Base-by-base conservation (phyloP, 2,329 filamentous ascomycete species). In the Fusarium sp. region DNA sequence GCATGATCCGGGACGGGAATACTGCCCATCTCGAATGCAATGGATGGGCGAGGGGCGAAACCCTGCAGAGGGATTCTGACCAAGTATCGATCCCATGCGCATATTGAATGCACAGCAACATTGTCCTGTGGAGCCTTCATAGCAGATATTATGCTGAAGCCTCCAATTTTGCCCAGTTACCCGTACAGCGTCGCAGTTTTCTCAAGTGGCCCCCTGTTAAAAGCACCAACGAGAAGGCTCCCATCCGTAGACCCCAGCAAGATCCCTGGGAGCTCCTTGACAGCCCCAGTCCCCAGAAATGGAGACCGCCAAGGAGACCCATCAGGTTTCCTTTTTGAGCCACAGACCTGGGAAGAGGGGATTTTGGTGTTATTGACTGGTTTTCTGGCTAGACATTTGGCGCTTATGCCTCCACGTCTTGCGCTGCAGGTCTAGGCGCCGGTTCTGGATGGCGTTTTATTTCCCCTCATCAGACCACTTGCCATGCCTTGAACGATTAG, bases 381-480 rank as follows among this genome's bases (percentile, higher is more conserved):
- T 31, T 22, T 57, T 47, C 35, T 38, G 57, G 14, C 29, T 10
- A 38, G 16, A 38, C 29, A 33, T 31, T 64, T 38, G 66, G 45
- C 52, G 61, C 52, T 64, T 59, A 38, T 64, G 60, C 38, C 25
- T 42, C 60, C 65, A 54, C 45, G 58, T 40, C 45, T 36, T 60
- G 52, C 40, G 64, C 42, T 18, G 42, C 40, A 50, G 45, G 45
- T 25, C 42, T 31, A 66, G 69, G 22, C 58, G 42, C 57, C 66
- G 45, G 56, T 47, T 16, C 13, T 66, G 60, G 64, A 76, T 72
- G 69, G 69, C 66, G 71, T 68, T 47, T 76, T 71, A 36, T 62
- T 69, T 69, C 27, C 59, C 66, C 60, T 69, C 69, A 35, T 78
- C 75, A 76, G 72, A 72, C 68, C 75, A 78, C 67, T 63, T 69